A percentile compares a stretch with the other conserved stretches of the same genome.
Evolutionary conservation across 306 rosid species (phyloP).

Genomic region (Sechiopsis laciniata): DNA sequence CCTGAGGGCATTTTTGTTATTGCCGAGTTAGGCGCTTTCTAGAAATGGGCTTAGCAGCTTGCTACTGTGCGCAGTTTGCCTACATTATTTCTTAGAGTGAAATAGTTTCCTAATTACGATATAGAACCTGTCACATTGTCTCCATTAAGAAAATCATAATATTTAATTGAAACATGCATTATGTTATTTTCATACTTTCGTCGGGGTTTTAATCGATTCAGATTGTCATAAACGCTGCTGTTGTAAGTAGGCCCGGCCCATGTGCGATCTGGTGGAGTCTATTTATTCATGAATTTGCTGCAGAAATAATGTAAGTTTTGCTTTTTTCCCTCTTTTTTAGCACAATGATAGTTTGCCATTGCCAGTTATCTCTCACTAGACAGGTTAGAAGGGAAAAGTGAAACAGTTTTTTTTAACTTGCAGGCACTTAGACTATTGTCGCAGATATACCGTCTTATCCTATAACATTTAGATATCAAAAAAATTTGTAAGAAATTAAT

Average conservation of each 20-base stretch:
- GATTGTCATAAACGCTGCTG: conserved; percentile 12
- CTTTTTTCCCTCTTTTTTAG: background rate
- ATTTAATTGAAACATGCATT: background rate
- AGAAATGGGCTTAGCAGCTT: background rate
- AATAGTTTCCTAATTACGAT: background rate
- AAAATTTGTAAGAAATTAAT: no score
- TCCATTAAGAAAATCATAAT: background rate
- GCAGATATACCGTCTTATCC: no score
- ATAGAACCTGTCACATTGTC: background rate
- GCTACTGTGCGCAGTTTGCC: background rate
- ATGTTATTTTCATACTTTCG: background rate
- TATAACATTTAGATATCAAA: no score
- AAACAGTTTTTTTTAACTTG: no score
- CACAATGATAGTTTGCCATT: background rate
- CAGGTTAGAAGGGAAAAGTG: no score
- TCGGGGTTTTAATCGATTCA: background rate
- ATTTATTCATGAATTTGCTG: conserved; percentile 12
- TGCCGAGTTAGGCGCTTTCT: conserved; percentile 36
- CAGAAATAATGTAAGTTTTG: background rate
- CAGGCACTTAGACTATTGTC: no score
- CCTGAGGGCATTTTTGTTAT: conserved; percentile 23
- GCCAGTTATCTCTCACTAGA: background rate
- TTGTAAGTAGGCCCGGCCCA: conserved; percentile 16
- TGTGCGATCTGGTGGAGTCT: conserved; percentile 13
- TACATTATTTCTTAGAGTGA: background rate